Evolutionary conservation across 805 yeast species (phyloP), one percentile per base, ranked within the genome.

Genomic region (Maudiozyma saulgeensis): DNA sequence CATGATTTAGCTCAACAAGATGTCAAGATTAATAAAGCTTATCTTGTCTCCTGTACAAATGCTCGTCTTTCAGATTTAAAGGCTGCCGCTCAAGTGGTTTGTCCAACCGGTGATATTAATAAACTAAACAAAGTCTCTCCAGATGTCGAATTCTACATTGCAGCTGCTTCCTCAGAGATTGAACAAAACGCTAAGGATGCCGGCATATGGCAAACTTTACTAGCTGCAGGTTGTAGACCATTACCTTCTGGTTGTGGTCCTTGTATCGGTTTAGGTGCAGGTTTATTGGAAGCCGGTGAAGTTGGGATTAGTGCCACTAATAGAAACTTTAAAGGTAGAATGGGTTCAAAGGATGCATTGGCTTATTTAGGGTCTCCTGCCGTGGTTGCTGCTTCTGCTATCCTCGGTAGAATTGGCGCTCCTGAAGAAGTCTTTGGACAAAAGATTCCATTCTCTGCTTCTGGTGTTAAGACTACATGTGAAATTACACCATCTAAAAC

Each of bases 241-340:
- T 78, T 93, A 58, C 98, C 98, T 19, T 96, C 99, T 15, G 99
- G 99, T 21, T 93, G 99, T 73, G 99, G 99, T 43, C 99, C 99
- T 23, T 93, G 99, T 74, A 93, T 93, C 63, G 99, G 99, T 37
- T 74, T 93, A 49, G 99, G 99, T 49, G 77, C 95, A 28, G 99
- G 99, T 45, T 73, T 93, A 55, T 74, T 93, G 57, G 82, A 93
- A 69, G 91, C 87, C 35, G 99, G 99, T 43, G 98, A 93, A 69
- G 95, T 93, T 51, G 99, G 99, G 56, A 93, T 93, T 61, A 87
- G 96, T 55, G 99, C 99, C 51, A 93, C 99, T 7, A 93, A 93
- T 74, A 82, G 99, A 74, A 93, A 93, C 71, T 93, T 93, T 78
- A 93, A 93, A 72, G 99, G 99, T 53, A 82, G 99, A 72, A 93